Conservation (phyloP, 192 early-diverging fungal genomes). For the Entophlyctis luteolus region DNA sequence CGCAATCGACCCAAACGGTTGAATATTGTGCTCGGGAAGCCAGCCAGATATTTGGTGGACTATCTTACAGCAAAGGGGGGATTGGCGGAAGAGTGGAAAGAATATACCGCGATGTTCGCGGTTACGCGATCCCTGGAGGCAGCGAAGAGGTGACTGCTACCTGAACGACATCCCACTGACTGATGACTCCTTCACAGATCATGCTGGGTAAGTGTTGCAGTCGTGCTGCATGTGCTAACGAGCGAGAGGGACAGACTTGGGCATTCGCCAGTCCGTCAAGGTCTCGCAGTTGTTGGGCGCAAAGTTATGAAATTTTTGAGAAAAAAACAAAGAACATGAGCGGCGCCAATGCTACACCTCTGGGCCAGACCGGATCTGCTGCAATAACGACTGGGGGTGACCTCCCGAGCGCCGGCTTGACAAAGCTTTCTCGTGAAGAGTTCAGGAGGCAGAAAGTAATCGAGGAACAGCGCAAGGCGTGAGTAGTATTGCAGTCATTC, state of each 20-base stretch:
- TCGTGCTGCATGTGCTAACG: too few relatives aligned
- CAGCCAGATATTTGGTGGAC: slow-evolving; percentile 57
- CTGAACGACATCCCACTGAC: too few relatives aligned
- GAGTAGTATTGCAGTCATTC: slow-evolving; percentile 20
- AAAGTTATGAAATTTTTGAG: slow-evolving; percentile 11
- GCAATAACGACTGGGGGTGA: not conserved
- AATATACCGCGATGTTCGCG: slow-evolving; percentile 33
- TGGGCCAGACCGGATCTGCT: not conserved
- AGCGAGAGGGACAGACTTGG: slow-evolving; percentile 40
- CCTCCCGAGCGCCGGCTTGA: slow-evolving; percentile 10
- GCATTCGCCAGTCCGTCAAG: slow-evolving; percentile 31
- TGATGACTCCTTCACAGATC: too few relatives aligned
- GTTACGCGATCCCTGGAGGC: slow-evolving; percentile 38
- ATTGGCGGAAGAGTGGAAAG: slow-evolving; percentile 33
- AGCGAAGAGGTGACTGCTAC: slow-evolving; percentile 43
- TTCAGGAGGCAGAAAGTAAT: slow-evolving; percentile 91
- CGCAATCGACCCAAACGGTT: slow-evolving; percentile 42
- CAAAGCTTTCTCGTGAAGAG: slow-evolving; percentile 87
- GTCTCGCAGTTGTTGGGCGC: slow-evolving; percentile 27
- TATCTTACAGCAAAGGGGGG: slow-evolving; percentile 50
- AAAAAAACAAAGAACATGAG: not conserved
- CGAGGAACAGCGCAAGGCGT: slow-evolving; percentile 93
- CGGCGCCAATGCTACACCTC: slow-evolving; percentile 18
- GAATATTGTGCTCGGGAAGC: slow-evolving; percentile 52
- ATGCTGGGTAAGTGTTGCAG: too few relatives aligned